These are phyloP conservation scores for Talaromyces funiculosus DNA, from an alignment of 2,329 filamentous ascomycete genomes.

Conservation along the genomic window DNA sequence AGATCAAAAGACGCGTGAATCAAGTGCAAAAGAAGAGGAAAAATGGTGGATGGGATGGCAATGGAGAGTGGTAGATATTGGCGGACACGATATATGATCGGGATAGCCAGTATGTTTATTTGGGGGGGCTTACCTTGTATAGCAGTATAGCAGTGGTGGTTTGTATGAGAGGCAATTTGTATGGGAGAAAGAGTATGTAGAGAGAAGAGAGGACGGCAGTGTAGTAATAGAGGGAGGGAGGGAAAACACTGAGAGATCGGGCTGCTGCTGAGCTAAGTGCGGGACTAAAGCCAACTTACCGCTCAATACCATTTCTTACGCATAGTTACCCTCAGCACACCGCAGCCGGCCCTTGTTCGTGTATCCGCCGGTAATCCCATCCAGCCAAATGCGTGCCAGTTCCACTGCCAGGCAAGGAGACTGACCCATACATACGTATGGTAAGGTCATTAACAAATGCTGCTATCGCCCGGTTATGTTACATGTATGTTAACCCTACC, in stretches of 20 bases:
- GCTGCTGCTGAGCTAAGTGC: background rate
- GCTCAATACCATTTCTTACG: background rate
- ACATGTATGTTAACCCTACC: background rate
- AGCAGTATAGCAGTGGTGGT: slow-evolving; percentile 28
- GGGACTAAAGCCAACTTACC: background rate
- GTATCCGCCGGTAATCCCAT: background rate
- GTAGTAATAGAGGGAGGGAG: slow-evolving; percentile 19
- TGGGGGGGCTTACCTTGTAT: slow-evolving; percentile 28
- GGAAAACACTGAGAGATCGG: slow-evolving; percentile 12
- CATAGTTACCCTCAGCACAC: background rate
- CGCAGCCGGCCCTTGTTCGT: background rate
- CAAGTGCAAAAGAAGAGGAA: slow-evolving; percentile 10
- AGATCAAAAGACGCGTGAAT: slow-evolving; percentile 20
- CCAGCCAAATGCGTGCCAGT: background rate
- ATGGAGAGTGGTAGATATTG: slow-evolving; percentile 22
- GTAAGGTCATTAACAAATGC: background rate
- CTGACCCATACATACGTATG: background rate
- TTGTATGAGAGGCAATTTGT: slow-evolving; percentile 32
- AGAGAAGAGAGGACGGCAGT: slow-evolving; percentile 23
- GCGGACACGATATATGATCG: slow-evolving; percentile 16
- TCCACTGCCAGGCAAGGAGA: background rate
- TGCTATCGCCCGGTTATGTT: background rate
- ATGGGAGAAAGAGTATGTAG: slow-evolving; percentile 28
- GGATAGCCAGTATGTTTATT: background rate
- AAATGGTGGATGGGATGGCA: slow-evolving; percentile 15